Evolutionary conservation across 129 eudicot species (phyloP).

Genomic region (Flaveria trinervia): DNA sequence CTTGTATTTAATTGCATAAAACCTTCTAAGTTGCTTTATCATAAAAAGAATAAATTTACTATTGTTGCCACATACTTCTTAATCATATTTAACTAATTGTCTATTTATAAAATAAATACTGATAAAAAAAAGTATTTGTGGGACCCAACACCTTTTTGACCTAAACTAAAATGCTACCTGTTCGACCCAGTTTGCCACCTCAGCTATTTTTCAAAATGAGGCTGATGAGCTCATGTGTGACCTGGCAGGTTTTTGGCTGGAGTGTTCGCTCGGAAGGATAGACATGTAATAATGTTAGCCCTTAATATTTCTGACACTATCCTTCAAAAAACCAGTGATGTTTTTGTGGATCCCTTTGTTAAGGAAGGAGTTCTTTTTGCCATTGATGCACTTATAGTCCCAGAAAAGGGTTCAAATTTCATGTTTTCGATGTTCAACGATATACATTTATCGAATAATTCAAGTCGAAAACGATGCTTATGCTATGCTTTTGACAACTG

Average conservation of each 20-base stretch:
- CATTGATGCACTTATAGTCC: constrained; percentile 65
- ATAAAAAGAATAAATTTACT: neutral
- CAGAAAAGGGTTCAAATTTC: constrained; percentile 60
- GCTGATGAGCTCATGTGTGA: constrained; percentile 1
- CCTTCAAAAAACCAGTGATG: constrained; percentile 59
- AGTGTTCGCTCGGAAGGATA: constrained; percentile 75
- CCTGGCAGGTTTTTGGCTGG: constrained; percentile 88
- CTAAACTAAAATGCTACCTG: neutral
- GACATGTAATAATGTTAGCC: constrained; percentile 63
- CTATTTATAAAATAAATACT: neutral
- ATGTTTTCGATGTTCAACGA: constrained; percentile 57
- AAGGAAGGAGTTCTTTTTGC: constrained; percentile 96
- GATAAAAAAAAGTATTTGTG: neutral
- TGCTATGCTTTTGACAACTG: constrained; percentile 61
- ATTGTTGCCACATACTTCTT: neutral
- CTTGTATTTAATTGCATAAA: neutral
- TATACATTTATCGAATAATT: constrained; percentile 43
- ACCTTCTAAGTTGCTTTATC: neutral
- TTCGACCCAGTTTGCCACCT: neutral
- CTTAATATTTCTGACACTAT: constrained; percentile 77
- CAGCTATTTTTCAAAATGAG: neutral
- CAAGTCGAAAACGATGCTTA: constrained; percentile 59
- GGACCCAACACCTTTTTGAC: neutral
- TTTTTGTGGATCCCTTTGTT: constrained; percentile 61
- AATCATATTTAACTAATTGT: constrained; percentile 1